A percentile compares a stretch with the other conserved stretches of the same genome.
phyloP scores from a whole-genome alignment of 768 basidiomycete genomes.

The Tricholoma terreum region DNA sequence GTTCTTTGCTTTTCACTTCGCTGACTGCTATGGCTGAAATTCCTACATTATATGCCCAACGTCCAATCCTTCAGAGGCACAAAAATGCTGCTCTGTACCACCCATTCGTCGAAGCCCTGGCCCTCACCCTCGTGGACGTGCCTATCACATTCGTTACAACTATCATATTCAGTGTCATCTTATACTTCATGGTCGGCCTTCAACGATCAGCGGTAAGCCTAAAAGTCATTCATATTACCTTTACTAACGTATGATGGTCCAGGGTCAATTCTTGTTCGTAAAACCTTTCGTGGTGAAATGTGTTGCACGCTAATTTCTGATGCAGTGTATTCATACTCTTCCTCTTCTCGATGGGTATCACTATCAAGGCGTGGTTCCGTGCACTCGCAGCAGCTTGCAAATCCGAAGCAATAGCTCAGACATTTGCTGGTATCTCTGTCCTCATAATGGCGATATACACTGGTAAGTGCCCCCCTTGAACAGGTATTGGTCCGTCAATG shows the following conservation, averaged over 20 bases:
- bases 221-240: not conserved
- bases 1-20: conserved; percentile 9
- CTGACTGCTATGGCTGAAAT: conserved; percentile 18
- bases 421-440: conserved; percentile 41
- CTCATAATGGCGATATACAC: conserved; percentile 53
- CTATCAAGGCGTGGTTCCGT: conserved; percentile 79
- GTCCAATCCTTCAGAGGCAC: conserved; percentile 58
- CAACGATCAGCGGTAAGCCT: conserved; percentile 41
- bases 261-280: conserved; percentile 58
- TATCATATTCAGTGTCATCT: conserved; percentile 40
- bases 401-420: conserved; percentile 58
- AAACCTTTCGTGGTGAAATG: conserved; percentile 17
- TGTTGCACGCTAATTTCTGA: not conserved
- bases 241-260: not conserved
- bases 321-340: conserved; percentile 58
- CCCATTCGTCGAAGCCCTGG: conserved; percentile 31
- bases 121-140: conserved; percentile 58
- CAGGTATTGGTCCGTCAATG: not conserved
- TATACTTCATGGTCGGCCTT: conserved; percentile 65
- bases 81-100: conserved; percentile 55
- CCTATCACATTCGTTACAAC: conserved; percentile 55
- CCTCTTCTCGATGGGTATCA: conserved; percentile 50
- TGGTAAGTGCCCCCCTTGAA: conserved; percentile 35
- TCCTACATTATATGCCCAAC: conserved; percentile 51
- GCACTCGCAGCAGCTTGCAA: conserved; percentile 57